Evolutionary conservation across 495 filamentous ascomycete genomes (phyloP), one percentile per base, ranked within the genome.

Genomic region (Penicillium bovifimosum): DNA sequence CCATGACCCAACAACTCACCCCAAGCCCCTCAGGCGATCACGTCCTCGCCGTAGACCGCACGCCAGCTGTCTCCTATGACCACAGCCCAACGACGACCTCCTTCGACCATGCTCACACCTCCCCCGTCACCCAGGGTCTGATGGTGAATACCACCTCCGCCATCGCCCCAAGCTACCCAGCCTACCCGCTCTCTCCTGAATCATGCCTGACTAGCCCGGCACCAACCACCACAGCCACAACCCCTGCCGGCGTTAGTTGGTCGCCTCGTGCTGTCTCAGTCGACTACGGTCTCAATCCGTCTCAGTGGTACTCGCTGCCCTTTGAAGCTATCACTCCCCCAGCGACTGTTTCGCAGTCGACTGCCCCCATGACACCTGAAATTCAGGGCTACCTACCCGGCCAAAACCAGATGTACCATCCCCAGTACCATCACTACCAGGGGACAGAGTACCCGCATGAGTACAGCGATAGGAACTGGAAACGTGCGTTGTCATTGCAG

Each of bases 271-370:
- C 62, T 41, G 43, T 63, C 46, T 59, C 66, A 16, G 50, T 66
- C 46, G 69, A 65, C 53, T 31, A 63, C 47, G 55, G 48, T 24
- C 47, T 55, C 14, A 63, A 63, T 46, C 52, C 55, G 1, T 17
- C 50, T 10, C 62, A 64, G 35, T 74, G 71, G 71, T 72, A 70
- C 49, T 47, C 59, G 6, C 59, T 72, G 54, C 56, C 69, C 31
- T 59, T 69, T 14, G 71, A 71, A 17, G 52, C 61, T 10, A 56
- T 59, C 35, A 60, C 62, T 24, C 71, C 63, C 8, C 55, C 64
- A 24, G 36, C 58, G 0, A 49, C 58, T 14, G 57, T 66, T 9
- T 57, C 64, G 11, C 70, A 68, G 34, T 52, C 60, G 5, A 29
- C 41, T 14, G 58, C 65, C 14, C 67, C 68, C 35, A 41, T 69